Evolutionary conservation across 2,329 filamentous ascomycete species (phyloP), one percentile per base, ranked within the genome.

Genomic region (Plectosphaerella plurivora): DNA sequence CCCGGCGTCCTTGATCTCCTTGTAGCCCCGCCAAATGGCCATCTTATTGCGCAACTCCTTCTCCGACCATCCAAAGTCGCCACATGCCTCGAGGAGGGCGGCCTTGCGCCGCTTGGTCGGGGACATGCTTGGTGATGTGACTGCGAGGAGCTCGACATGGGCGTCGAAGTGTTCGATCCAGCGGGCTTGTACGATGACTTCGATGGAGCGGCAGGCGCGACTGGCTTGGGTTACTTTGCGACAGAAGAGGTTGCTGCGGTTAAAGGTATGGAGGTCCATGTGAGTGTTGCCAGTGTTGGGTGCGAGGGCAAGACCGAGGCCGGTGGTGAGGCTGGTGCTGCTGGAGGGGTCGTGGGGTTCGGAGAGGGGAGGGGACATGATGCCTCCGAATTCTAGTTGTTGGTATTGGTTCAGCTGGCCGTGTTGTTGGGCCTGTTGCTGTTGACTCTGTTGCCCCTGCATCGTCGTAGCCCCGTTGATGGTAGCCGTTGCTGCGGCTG

Each of bases 121-220:
- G 0, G 74, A 75, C 2, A 73, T 61, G 8, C 68, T 62, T 10
- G 72, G 68, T 20, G 69, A 66, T 3, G 68, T 65, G n/a, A 67
- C 59, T 15, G 63, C 64, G 15, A 76, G 67, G 16, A 69, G 64
- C 14, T 70, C 68, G 9, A 79, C 72, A 52, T 79, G 74, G 3
- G 76, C 71, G 51, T 80, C 74, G 56, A 79, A 82, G 35, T 76
- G 73, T 58, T 81, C 76, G 3, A 79, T 68, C 79, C 79, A 83
- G 28, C 76, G 73, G 5, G 79, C 77, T 58, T 82, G 79, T 2
- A 82, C 76, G 22, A 82, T 78, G 53, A 82, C 78, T 60, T 82
- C 79, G n/a, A 82, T 67, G 1, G 78, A 78, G n/a, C 79, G 68
- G 51, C 74, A 79, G 1, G 78, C 75, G 14, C 77, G 72, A 57